Conservation (phyloP, 2,329 filamentous ascomycete genomes). For the Fusarium musae region DNA sequence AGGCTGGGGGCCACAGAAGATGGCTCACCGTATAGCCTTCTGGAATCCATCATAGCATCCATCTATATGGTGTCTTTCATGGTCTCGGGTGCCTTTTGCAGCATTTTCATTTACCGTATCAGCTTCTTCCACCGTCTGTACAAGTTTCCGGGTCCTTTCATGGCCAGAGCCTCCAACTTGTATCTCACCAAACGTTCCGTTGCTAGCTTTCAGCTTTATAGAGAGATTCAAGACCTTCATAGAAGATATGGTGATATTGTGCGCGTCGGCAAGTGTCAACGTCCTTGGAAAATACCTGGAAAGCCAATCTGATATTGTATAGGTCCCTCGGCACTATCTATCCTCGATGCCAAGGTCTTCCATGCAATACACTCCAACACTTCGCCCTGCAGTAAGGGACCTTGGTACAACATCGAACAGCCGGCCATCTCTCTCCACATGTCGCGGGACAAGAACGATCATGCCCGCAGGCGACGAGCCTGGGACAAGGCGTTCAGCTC, state of each 20-base stretch:
- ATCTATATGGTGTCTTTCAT: background rate
- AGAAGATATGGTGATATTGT: background rate
- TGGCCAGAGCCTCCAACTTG: background rate
- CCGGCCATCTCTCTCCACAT: background rate
- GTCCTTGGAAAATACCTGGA: background rate
- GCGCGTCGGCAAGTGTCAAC: background rate
- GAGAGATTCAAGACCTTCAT: background rate
- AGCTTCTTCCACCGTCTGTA: background rate
- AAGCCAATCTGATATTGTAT: fast-evolving
- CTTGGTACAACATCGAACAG: background rate
- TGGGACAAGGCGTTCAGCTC: background rate
- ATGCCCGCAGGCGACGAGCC: background rate
- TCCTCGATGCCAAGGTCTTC: background rate
- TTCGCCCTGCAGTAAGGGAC: background rate
- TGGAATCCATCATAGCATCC: background rate
- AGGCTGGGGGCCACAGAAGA: background rate
- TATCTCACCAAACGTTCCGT: background rate
- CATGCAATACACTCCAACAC: background rate
- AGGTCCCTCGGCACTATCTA: background rate
- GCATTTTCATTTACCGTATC: background rate
- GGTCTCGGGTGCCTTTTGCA: fast-evolving
- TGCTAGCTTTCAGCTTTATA: background rate
- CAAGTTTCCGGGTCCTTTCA: background rate
- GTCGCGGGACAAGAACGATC: background rate
- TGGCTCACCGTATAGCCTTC: fast-evolving